A percentile compares a stretch with the other conserved stretches of the same genome.
Evolutionary conservation across 306 rosid species (phyloP).

Genomic region (Cucumis hystrix): DNA sequence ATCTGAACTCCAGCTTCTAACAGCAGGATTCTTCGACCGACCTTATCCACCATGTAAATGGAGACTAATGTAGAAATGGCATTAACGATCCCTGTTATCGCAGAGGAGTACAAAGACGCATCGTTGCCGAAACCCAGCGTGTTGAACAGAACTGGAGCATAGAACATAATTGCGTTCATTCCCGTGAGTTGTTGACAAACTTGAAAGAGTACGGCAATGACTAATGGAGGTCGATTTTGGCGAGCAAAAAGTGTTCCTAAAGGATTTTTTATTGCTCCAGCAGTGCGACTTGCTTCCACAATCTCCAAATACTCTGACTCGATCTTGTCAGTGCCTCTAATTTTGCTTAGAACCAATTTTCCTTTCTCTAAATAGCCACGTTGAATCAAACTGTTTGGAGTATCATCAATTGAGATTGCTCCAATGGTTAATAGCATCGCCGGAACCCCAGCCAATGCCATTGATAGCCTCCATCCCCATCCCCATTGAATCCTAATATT

Average conservation of each 20-base stretch:
- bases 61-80: neutral
- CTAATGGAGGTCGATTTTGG: neutral
- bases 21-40: neutral
- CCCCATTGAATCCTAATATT: neutral
- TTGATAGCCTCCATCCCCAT: neutral
- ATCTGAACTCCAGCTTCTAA: neutral
- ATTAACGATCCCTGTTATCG: neutral
- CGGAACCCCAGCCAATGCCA: neutral
- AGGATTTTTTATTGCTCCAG: neutral
- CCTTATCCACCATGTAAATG: neutral
- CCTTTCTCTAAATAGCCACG: neutral
- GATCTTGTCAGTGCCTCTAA: neutral
- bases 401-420: neutral
- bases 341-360: neutral
- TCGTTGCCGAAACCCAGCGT: neutral
- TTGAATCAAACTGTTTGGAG: neutral
- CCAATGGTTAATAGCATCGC: neutral
- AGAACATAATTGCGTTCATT: neutral
- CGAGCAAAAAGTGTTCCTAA: neutral
- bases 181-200: neutral
- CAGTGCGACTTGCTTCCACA: neutral
- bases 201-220: neutral
- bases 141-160: neutral
- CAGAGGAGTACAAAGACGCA: neutral
- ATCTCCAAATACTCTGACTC: neutral